These are phyloP conservation scores for Lecanicillium sp. DNA, from an alignment of 2,329 filamentous ascomycete genomes.

Conservation along the genomic window DNA sequence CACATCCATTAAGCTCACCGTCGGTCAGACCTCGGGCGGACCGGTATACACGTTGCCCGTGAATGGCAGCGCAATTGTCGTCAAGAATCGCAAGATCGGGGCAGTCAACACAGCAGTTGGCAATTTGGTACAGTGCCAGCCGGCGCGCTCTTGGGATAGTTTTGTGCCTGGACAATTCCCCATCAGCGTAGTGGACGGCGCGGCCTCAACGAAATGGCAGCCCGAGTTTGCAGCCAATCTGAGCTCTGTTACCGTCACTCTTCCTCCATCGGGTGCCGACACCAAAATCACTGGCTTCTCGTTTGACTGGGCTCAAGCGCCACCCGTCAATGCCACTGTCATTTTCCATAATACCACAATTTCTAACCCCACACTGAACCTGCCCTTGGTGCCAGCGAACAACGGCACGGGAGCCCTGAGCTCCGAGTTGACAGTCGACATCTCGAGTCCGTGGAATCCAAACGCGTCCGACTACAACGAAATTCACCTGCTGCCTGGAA, in stretches of 20 bases:
- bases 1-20: constrained; percentile 48
- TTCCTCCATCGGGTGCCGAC: constrained; percentile 9
- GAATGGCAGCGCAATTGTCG: constrained; percentile 37
- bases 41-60: constrained; percentile 36
- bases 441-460: constrained; percentile 10
- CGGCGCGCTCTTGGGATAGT: constrained; percentile 36
- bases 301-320: constrained; percentile 15
- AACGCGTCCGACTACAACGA: constrained; percentile 4
- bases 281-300: constrained; percentile 10
- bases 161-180: constrained; percentile 62
- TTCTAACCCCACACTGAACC: too few species aligned
- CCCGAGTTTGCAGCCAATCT: constrained; percentile 10
- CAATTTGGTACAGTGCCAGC: constrained; percentile 59
- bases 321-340: constrained; percentile 14
- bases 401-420: not conserved
- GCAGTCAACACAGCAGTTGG: constrained; percentile 43
- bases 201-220: constrained; percentile 15
- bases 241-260: constrained; percentile 12
- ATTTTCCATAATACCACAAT: constrained; percentile 12
- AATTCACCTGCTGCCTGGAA: constrained; percentile 11
- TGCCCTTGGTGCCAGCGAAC: not conserved
- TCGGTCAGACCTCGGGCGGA: constrained; percentile 34
- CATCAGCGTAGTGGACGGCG: constrained; percentile 24
- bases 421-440: constrained; percentile 7
- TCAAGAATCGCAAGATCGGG: constrained; percentile 52